phyloP scores from a whole-genome alignment of 225 moss, liverwort and hornwort species.

The Pleurozium schreberi region DNA sequence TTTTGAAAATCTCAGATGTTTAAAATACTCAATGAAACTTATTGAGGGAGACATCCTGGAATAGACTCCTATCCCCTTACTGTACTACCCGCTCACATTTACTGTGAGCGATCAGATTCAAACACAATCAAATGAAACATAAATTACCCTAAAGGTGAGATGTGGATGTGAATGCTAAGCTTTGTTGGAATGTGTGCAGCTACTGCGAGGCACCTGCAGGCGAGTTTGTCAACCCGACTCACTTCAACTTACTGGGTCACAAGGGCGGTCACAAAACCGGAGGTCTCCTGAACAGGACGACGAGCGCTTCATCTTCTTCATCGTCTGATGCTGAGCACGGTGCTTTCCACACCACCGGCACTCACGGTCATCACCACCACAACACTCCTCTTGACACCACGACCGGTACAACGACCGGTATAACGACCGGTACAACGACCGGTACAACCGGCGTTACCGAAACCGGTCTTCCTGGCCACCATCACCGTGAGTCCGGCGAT shows the following conservation, averaged over 20 bases:
- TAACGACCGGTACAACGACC: too few species aligned
- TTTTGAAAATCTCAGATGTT: too few species aligned
- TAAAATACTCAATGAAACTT: too few species aligned
- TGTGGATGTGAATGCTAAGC: too few species aligned
- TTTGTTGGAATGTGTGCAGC: not conserved
- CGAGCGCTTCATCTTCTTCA: not conserved
- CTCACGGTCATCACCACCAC: not conserved
- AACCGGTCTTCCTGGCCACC: not conserved
- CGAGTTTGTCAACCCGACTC: slow-evolving; percentile 14
- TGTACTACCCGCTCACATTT: too few species aligned
- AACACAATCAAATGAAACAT: not conserved
- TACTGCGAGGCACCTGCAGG: slow-evolving; percentile 31
- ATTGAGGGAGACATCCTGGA: not conserved
- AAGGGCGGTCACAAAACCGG: not conserved
- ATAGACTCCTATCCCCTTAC: not conserved
- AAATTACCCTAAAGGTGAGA: not conserved
- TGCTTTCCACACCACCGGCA: not conserved
- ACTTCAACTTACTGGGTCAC: not conserved
- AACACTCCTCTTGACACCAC: not conserved
- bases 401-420: too few species aligned
- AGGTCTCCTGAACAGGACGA: not conserved
- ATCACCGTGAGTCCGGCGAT: not conserved
- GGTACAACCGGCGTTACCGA: not conserved
- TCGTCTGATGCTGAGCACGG: slow-evolving; percentile 1
- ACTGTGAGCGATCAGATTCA: too few species aligned